These are phyloP conservation scores for Nelumbo lutea DNA, from an alignment of 164 flowering plant genomes.

Conservation along the genomic window DNA sequence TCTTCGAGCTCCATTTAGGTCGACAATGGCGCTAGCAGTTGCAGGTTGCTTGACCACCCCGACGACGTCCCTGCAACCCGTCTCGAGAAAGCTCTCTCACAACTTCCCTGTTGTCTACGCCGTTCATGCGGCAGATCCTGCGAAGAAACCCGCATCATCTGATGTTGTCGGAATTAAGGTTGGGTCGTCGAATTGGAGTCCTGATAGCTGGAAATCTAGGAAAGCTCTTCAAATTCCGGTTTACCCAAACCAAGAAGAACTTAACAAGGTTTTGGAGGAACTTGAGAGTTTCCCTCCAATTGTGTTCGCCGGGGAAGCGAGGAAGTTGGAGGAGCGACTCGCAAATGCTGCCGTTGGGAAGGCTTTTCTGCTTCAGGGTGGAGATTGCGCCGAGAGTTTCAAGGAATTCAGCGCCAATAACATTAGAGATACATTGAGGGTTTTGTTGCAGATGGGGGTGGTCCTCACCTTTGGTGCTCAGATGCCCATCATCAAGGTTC, in stretches of 20 bases:
- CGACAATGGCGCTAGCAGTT: conserved; percentile 14
- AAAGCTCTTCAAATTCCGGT: conserved; percentile 24
- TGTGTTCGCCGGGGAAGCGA: conserved; percentile 50
- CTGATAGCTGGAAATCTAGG: conserved; percentile 24
- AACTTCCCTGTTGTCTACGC: background rate
- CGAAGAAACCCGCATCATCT: conserved; percentile 2
- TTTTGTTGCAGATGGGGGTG: conserved; percentile 46
- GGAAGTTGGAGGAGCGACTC: conserved; percentile 41
- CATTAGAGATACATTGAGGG: conserved; percentile 45
- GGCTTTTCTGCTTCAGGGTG: conserved; percentile 49
- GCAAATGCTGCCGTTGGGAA: conserved; percentile 44
- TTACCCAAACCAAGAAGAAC: conserved; percentile 27
- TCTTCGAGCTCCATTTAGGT: background rate
- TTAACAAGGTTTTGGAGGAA: conserved; percentile 24
- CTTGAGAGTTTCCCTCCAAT: conserved; percentile 37
- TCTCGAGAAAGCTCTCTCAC: background rate
- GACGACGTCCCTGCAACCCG: conserved; percentile 7
- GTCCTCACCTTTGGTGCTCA: conserved; percentile 45
- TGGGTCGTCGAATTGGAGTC: conserved; percentile 21
- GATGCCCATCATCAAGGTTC: conserved; percentile 45
- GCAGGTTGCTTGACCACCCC: conserved; percentile 14
- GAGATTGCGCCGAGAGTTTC: conserved; percentile 54
- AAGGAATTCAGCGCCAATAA: conserved; percentile 43
- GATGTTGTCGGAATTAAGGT: background rate
- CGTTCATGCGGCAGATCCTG: conserved; percentile 9